These are phyloP conservation scores for Multifurca ochricompacta DNA, from an alignment of 768 basidiomycete genomes.

Conservation along the genomic window DNA sequence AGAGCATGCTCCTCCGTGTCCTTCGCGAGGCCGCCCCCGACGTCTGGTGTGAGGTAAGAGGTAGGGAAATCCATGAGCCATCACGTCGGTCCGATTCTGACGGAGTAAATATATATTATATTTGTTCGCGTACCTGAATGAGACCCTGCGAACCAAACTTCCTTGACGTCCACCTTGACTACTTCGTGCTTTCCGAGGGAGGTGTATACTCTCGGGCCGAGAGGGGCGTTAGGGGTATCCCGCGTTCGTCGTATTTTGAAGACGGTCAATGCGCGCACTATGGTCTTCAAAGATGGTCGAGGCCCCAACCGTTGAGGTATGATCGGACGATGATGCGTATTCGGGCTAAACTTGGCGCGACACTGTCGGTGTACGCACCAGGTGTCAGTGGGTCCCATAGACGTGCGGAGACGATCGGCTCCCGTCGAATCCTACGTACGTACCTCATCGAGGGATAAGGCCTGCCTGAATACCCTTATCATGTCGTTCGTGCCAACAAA, in stretches of 20 bases:
- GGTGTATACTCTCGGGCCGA: background rate
- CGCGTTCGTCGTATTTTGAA: background rate
- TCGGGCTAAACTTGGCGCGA: conserved; percentile 58
- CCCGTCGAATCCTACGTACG: conserved; percentile 20
- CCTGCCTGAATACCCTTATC: conserved; percentile 70
- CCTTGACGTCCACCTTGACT: conserved; percentile 4
- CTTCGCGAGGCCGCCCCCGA: conserved; percentile 12
- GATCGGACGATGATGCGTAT: conserved; percentile 44
- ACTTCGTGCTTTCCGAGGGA: too few relatives aligned
- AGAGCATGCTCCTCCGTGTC: conserved; percentile 8
- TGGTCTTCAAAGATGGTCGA: conserved; percentile 1
- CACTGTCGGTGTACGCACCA: conserved; percentile 33
- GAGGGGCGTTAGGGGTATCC: background rate
- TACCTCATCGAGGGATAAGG: conserved; percentile 70
- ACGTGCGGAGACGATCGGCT: background rate
- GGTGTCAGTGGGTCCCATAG: background rate
- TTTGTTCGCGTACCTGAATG: conserved; percentile 7
- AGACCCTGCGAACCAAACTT: conserved; percentile 20
- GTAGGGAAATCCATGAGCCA: background rate
- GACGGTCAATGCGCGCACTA: background rate
- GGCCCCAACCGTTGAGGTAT: conserved; percentile 21
- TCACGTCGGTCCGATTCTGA: background rate
- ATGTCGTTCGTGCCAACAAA: conserved; percentile 56
- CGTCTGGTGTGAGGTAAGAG: too few relatives aligned
- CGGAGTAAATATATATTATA: background rate